Evolutionary conservation across 345 rosid species (phyloP).

Genomic region (Stellera chamaejasme): DNA sequence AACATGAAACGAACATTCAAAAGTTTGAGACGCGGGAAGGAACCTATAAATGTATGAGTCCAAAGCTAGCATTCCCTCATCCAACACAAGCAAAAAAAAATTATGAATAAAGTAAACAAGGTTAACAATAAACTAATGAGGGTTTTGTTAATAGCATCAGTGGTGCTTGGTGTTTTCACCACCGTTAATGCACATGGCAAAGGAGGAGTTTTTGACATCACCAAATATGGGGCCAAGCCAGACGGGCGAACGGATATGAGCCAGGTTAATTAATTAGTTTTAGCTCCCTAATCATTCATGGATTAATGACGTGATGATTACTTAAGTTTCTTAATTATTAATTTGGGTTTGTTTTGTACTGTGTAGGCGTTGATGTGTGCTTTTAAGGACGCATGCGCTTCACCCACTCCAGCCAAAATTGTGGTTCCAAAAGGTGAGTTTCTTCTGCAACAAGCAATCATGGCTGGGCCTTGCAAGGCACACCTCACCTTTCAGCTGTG

Average conservation of each 20-base stretch:
- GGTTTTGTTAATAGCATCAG: no score
- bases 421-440: constrained; percentile 36
- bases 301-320: background rate
- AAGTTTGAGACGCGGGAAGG: no score
- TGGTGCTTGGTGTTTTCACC: no score
- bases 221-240: constrained; percentile 17
- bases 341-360: background rate
- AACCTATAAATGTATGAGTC: no score
- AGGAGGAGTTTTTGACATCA: constrained; percentile 8
- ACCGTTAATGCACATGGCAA: background rate
- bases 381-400: constrained; percentile 44
- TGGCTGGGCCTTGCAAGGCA: constrained; percentile 49
- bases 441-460: constrained; percentile 10
- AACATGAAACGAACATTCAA: no score
- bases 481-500: constrained; percentile 19
- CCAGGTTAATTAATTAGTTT: constrained; percentile 7
- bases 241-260: constrained; percentile 10
- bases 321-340: background rate
- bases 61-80: no score
- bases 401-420: constrained; percentile 23
- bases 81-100: no score
- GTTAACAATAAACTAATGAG: no score
- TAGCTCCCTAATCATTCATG: no score
- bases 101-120: no score
- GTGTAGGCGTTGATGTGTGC: constrained; percentile 27